phyloP scores from a whole-genome alignment of 805 yeast genomes.

The Ogataea zsoltii region DNA sequence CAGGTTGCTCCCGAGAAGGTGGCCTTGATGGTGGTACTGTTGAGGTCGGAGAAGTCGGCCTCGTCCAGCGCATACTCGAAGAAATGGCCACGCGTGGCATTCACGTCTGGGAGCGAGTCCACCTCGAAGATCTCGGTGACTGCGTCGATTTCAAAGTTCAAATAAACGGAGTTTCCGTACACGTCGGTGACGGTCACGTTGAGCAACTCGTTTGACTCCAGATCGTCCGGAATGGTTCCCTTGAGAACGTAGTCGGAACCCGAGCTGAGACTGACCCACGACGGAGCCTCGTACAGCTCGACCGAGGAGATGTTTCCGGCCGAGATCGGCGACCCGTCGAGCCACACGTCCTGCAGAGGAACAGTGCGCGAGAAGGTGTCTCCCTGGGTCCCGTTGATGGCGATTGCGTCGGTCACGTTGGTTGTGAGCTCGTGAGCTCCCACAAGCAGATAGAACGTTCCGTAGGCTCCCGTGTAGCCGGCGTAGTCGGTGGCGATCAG shows the following conservation, averaged over 20 bases:
- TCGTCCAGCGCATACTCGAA: constrained; percentile 57
- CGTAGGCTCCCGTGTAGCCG: constrained; percentile 72
- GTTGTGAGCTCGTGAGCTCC: constrained; percentile 89
- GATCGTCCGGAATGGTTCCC: constrained; percentile 58
- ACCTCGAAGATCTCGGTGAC: constrained; percentile 57
- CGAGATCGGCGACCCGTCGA: constrained; percentile 59
- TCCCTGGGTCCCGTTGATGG: constrained; percentile 68
- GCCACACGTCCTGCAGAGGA: constrained; percentile 62
- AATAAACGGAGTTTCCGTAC: constrained; percentile 57
- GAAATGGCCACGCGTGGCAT: constrained; percentile 66
- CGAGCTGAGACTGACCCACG: constrained; percentile 53
- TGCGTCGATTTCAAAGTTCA: constrained; percentile 59
- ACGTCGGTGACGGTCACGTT: constrained; percentile 58
- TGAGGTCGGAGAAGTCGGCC: constrained; percentile 56
- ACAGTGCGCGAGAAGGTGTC: constrained; percentile 53
- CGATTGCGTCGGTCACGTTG: constrained; percentile 52
- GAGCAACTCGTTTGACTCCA: constrained; percentile 42
- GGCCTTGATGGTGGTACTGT: constrained; percentile 50
- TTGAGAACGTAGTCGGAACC: constrained; percentile 41
- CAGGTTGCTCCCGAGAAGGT: constrained; percentile 50
- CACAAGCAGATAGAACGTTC: constrained; percentile 68
- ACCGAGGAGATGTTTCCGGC: constrained; percentile 56
- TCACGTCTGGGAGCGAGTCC: constrained; percentile 51
- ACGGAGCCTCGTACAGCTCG: constrained; percentile 53
- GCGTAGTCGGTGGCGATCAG: constrained; percentile 77